A percentile compares a stretch with the other conserved stretches of the same genome.
Evolutionary conservation across 2,329 filamentous ascomycete species (phyloP).

Genomic region (Tolypocladium sp.): DNA sequence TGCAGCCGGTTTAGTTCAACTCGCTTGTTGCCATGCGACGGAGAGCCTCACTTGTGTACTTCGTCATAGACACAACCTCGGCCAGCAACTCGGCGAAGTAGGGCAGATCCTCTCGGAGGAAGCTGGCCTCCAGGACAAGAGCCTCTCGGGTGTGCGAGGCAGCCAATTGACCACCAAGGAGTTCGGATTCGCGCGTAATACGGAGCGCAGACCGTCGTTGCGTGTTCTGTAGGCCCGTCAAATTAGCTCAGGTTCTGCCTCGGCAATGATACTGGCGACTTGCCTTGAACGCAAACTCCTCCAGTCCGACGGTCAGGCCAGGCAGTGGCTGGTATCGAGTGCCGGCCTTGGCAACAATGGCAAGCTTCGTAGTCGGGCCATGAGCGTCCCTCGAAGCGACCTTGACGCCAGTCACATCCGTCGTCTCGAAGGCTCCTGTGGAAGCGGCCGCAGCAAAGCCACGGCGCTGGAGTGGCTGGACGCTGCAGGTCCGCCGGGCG

Average conservation of each 20-base stretch:
- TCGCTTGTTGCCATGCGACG: conserved; percentile 5
- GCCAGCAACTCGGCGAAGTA: conserved; percentile 95
- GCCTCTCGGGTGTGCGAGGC: conserved; percentile 90
- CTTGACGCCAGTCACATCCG: conserved; percentile 83
- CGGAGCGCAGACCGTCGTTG: conserved; percentile 79
- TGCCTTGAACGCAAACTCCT: conserved; percentile 97
- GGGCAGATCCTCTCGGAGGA: conserved; percentile 89
- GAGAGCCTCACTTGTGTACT: conserved; percentile 59
- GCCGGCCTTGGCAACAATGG: conserved; percentile 87
- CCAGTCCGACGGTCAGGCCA: conserved; percentile 80
- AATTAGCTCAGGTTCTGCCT: conserved; percentile 35
- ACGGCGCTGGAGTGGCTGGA: conserved; percentile 40
- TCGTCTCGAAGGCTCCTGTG: conserved; percentile 79
- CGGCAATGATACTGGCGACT: conserved; percentile 4
- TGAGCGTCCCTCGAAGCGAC: conserved; percentile 83
- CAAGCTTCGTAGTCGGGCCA: conserved; percentile 82
- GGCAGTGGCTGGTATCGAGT: conserved; percentile 87
- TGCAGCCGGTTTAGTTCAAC: conserved; percentile 26
- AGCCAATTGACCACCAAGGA: conserved; percentile 83
- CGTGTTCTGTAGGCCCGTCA: conserved; percentile 56
- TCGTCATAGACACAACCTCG: conserved; percentile 82
- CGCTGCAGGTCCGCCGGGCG: conserved; percentile 47
- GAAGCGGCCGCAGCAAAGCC: conserved; percentile 50
- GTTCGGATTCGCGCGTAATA: conserved; percentile 90
- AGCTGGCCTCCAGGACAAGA: conserved; percentile 85